Evolutionary conservation across 176 grass and related monocot species (phyloP), one percentile per base, ranked within the genome.

Genomic region (Bothriochloa decipiens): DNA sequence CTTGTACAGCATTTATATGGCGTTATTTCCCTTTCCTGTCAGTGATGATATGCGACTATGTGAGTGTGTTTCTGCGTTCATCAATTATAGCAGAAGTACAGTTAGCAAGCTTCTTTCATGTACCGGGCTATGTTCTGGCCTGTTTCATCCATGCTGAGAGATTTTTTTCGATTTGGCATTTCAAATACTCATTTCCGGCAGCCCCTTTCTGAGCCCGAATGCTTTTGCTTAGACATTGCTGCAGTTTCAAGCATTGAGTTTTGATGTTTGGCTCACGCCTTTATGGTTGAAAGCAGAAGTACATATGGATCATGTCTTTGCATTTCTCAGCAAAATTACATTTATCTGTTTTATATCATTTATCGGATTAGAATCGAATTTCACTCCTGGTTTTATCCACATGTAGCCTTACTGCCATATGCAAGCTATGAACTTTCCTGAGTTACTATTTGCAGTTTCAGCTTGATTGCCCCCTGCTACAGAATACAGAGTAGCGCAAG

Each of bases 161-260:
- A 43, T 81, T 40, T 85, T 32, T 55, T 65, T 22, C 2, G 36
- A 57, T 58, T 66, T 78, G 78, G 26, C 79, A 46, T 60, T 79
- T 79, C 78, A 86, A 79, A 74, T 90, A 89, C 76, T 80, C 6
- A 18, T 80, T 75, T 68, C 61, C 15, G 50, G 87, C 68, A 3
- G n/a, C 6, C 49, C 27, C n/a, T 40, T 75, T 80, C 29, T 36
- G 6, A 27, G n/a, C 76, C 26, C 64, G 75, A 60, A 47, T 72
- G 18, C 2, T 55, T 33, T 67, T 83, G 23, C 66, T 42, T 29
- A 4, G 8, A 66, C 45, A 3, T 13, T 6, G 74, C 26, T 35
- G 74, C 20, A 65, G 32, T 20, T 78, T 72, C 14, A 35, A 11
- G 45, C 68, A 40, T 49, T 8, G n/a, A 32, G 29, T 32, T 32